phyloP scores from a whole-genome alignment of 2,329 filamentous ascomycete species.

The Truncatella angustata region DNA sequence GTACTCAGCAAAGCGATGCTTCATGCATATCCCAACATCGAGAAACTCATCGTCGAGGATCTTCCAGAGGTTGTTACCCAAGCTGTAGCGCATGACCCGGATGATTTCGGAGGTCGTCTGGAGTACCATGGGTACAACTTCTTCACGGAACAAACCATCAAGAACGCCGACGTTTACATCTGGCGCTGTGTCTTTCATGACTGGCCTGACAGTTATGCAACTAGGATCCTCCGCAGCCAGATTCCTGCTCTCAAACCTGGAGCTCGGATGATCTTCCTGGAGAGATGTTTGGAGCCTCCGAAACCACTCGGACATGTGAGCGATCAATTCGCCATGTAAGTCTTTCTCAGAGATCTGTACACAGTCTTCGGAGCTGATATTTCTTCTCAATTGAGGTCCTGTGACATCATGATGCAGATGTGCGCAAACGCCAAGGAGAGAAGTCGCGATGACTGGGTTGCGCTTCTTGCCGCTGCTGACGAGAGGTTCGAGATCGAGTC shows the following conservation, averaged over 20 bases:
- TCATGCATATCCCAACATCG: constrained; percentile 10
- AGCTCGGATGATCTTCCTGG: constrained; percentile 16
- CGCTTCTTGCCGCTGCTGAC: constrained; percentile 13
- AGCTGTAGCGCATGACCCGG: not conserved
- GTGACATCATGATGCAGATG: constrained; percentile 14
- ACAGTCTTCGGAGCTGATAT: not conserved
- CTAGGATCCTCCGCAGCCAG: constrained; percentile 13
- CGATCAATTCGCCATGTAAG: constrained; percentile 13
- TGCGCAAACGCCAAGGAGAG: constrained; percentile 17
- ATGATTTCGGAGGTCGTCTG: constrained; percentile 10
- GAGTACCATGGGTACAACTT: constrained; percentile 14
- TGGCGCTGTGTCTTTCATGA: constrained; percentile 18
- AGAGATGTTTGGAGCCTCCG: constrained; percentile 11
- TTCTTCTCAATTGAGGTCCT: constrained; percentile 5
- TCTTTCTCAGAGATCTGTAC: not conserved
- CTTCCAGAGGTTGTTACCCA: constrained; percentile 13
- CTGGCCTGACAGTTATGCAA: constrained; percentile 15
- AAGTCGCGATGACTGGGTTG: constrained; percentile 13
- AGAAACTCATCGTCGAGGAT: constrained; percentile 15
- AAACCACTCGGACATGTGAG: constrained; percentile 8
- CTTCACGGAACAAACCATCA: constrained; percentile 15
- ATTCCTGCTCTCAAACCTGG: constrained; percentile 18
- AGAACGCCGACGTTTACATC: constrained; percentile 15
- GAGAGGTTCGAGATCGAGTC: constrained; percentile 10
- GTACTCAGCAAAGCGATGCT: constrained; percentile 13